These are phyloP conservation scores for Diaporthe destruens DNA, from an alignment of 2,329 filamentous ascomycete genomes.

Conservation along the genomic window DNA sequence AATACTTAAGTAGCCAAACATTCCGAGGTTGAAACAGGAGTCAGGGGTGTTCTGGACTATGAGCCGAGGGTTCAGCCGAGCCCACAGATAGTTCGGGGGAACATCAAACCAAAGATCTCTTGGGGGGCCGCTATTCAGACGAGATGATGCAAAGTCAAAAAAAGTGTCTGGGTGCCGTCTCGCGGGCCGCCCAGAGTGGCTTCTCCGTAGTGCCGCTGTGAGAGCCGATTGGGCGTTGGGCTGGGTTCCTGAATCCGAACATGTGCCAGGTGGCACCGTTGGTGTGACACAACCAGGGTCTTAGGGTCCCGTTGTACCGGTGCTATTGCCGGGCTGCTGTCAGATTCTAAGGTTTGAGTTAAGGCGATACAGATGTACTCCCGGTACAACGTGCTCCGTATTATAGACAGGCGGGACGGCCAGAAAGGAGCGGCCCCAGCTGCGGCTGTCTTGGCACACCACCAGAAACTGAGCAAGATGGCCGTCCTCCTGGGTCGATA, in stretches of 20 bases:
- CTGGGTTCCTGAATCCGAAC: constrained; percentile 18
- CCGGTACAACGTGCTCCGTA: no score
- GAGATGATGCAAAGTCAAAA: constrained; percentile 8
- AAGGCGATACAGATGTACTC: not conserved
- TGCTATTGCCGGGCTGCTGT: not conserved
- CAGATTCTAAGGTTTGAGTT: not conserved
- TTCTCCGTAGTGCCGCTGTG: constrained; percentile 1
- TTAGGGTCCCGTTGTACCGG: not conserved
- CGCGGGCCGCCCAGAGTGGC: constrained; percentile 28
- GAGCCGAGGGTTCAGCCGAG: constrained; percentile 29
- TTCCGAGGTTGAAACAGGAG: constrained; percentile 19
- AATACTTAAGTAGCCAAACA: not conserved
- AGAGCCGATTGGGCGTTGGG: constrained; percentile 26
- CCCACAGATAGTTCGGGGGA: constrained; percentile 23
- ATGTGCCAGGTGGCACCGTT: constrained; percentile 23
- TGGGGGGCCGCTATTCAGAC: constrained; percentile 7
- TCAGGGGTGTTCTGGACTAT: no score
- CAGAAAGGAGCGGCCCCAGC: not conserved
- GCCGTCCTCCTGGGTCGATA: not conserved
- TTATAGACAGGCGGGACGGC: constrained; percentile 1
- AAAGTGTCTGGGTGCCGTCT: constrained; percentile 24
- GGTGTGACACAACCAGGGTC: constrained; percentile 7
- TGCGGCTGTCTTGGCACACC: constrained; percentile 30
- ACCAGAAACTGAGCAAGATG: constrained; percentile 18
- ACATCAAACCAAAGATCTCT: constrained; percentile 15